Evolutionary conservation across 495 filamentous ascomycete species (phyloP), one percentile per base, ranked within the genome.

Genomic region (Podospora bellae-mahoneyi): DNA sequence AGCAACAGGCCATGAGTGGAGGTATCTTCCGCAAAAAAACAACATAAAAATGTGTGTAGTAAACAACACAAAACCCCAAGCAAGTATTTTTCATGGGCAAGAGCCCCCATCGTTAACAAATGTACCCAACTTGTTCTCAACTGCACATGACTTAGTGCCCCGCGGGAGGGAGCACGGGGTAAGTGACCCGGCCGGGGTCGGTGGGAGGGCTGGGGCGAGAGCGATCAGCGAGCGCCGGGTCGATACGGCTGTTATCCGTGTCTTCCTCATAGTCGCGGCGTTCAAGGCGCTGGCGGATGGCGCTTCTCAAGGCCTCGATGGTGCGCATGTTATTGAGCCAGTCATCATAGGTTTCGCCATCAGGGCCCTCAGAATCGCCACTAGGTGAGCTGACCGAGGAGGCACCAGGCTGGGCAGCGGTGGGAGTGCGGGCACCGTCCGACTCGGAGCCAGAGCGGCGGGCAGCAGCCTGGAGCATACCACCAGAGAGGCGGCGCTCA

Each of bases 301-400:
- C 87, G 54, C 85, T 84, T 48, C 91, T 84, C 58, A 97, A 83
- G 55, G 82, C 84, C 78, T 96, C 92, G 63, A 96, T 88, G 54
- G 89, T 84, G 30, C 92, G 90, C 66, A 93, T 88, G 78, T 93
- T 91, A 73, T 93, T 90, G 13, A 97, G 85, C 92, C 92, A 96
- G 48, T 84, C 83, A 68, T 92, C 90, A 71, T 94, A 89, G 69
- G 71, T 75, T 65, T 83, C 80, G 56, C 63, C 65, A 58, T 83
- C 81, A 71, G 87, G 77, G 54, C 73, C 63, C 60, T 83, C 82
- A 1, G 80, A 72, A 60, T 83, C 82, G 61, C 78, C 74, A 4
- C 82, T 76, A 54, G 83, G 75, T 54, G 81, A 81, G 77, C 80
- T 75, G 68, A 79, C 79, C 19, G 77, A 60, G 26, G 79, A 75